phyloP scores from a whole-genome alignment of 2,329 filamentous ascomycete genomes.

The Phialemoniopsis sp. region DNA sequence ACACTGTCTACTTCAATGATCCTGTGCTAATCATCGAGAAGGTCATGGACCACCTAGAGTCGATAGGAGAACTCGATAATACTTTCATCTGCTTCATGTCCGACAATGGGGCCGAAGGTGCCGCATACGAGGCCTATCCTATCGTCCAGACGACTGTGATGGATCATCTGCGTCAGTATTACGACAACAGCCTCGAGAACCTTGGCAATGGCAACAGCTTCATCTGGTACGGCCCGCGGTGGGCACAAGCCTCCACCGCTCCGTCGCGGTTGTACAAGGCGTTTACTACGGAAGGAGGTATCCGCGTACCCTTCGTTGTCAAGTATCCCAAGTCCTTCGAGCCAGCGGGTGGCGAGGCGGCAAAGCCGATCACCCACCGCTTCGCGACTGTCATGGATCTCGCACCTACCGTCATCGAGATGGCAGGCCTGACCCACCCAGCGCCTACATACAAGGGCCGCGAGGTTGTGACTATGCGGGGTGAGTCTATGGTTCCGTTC shows the following conservation, averaged over 20 bases:
- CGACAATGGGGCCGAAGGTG: slow-evolving; percentile 10
- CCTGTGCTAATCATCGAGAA: too few relatives aligned
- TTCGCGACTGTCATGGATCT: slow-evolving; percentile 51
- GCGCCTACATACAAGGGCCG: slow-evolving; percentile 39
- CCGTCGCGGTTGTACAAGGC: slow-evolving; percentile 20
- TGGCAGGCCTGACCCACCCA: slow-evolving; percentile 43
- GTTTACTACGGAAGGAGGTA: slow-evolving; percentile 40
- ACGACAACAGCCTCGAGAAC: slow-evolving; percentile 51
- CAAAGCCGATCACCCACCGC: slow-evolving; percentile 32
- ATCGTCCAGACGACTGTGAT: slow-evolving; percentile 11
- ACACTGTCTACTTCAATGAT: too few relatives aligned
- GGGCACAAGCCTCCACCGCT: slow-evolving; percentile 32
- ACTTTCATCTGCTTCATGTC: slow-evolving; percentile 26
- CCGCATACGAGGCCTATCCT: slow-evolving; percentile 8
- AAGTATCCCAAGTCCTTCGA: slow-evolving; percentile 8
- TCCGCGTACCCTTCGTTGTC: slow-evolving; percentile 45
- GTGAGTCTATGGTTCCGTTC: slow-evolving; percentile 26
- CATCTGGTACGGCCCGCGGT: slow-evolving; percentile 52
- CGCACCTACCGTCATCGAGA: slow-evolving; percentile 40
- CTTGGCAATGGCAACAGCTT: slow-evolving; percentile 47
- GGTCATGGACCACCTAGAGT: slow-evolving; percentile 49
- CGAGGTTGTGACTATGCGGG: slow-evolving; percentile 23
- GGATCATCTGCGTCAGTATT: slow-evolving; percentile 39
- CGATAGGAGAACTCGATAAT: slow-evolving; percentile 55
- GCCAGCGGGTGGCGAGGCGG: slow-evolving; percentile 17